Evolutionary conservation across 805 yeast genomes (phyloP), one percentile per base, ranked within the genome.

Genomic region (Scheffersomyces lignosus): DNA sequence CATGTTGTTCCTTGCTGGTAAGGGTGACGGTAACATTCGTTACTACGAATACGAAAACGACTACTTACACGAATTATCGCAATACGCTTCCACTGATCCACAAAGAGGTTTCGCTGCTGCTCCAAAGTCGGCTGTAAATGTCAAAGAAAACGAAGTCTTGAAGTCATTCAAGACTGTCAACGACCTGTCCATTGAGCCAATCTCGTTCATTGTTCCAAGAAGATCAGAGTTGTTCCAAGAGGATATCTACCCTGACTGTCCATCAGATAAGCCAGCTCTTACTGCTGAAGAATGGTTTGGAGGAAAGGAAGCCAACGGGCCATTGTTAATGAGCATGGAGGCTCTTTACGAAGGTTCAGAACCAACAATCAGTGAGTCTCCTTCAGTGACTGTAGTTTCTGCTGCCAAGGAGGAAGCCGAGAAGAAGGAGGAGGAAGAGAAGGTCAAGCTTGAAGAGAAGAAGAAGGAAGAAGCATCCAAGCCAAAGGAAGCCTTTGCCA

Each of bases 21-120:
- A 93, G 63, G 97, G 97, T 61, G 99, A 93, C 62, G 98, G 98
- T 52, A 93, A 91, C 60, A 87, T 93, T 53, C 86, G 96, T 55
- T 91, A 91, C 66, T 93, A 71, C 57, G 99, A 93, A 69, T 88
- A 77, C 60, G 88, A 81, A 44, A 79, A 86, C 52, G 97, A 91
- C 53, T 84, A 81, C 52, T 71, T 93, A 38, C 81, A 73, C 62
- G 87, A 85, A 49, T 66, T 93, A 41, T 86, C 96, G n/a, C 96
- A 91, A 59, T 93, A 77, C 61, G 81, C 82, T 43, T 88, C 97
- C 3, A 77, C 81, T 2, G 95, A 87, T 23, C 93, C 99, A 2
- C 99, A 93, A 71, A 84, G 99, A 62, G 99, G 99, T 1, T 81
- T 91, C 57, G 95, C 96, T 0, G 76, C 84, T 33, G 79, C 91